Base-by-base conservation (phyloP, 2,329 filamentous ascomycete species). In the Colletotrichum orbiculare region DNA sequence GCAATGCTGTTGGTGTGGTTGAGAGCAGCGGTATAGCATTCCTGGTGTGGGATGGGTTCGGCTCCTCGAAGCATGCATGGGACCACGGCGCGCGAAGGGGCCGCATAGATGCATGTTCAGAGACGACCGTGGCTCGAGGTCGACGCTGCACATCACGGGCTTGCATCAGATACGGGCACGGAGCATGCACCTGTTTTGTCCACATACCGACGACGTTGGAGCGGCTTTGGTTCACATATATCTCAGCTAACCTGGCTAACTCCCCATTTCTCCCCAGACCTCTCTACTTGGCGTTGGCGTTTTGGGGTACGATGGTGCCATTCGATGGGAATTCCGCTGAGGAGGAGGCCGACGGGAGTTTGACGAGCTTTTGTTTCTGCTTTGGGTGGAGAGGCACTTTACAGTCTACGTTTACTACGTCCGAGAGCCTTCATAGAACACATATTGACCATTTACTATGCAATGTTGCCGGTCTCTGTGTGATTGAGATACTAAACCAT, bases 281-380 rank as follows among this genome's bases (percentile, higher is more conserved):
- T 66, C 38, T 54, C 37, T 60, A 63, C 46, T 25, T 54, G 66
- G 66, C 63, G 66, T 68, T 66, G 66, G 66, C 64, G 66, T 68
- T 67, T 60, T 56, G 66, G 64, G 60, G 54, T 53, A 66, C 60
- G 52, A 37, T 37, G 63, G 57, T 57, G 63, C 37, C 58, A 56
- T 54, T 66, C 37, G 39, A 60, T 56, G 47, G 57, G 50, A 56
- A 65, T 59, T 43, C 64, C 49, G 63, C 47, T 59, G 54, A 37
- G 54, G 59, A 45, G 63, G 64, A 64, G 54, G 59, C 49, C 55
- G 64, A 66, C 39, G 54, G 58, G 64, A 66, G 64, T 66, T 64
- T 66, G 64, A 50, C 60, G 50, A 64, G 54, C 54, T 64, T 25
- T 66, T 60, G 42, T 46, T 66, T 55, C 41, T 54, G 54, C 59